A percentile compares a stretch with the other conserved stretches of the same genome.
phyloP scores from a whole-genome alignment of 2,329 filamentous ascomycete genomes.

The Emergomyces africanus region DNA sequence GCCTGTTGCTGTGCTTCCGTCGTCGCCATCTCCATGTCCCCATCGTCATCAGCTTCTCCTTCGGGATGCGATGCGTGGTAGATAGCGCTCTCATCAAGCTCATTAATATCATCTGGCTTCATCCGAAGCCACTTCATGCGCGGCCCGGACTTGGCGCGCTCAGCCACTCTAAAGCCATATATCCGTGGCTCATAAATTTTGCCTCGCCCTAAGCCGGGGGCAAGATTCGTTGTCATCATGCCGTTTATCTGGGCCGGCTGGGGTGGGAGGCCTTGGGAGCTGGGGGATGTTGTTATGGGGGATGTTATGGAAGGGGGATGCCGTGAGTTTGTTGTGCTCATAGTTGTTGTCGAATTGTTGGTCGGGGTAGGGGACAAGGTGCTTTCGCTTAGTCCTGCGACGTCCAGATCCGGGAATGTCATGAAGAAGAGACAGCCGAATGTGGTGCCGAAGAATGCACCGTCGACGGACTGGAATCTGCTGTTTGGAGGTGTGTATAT shows the following conservation, averaged over 20 bases:
- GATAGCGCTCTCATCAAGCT: constrained; percentile 59
- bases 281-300: constrained; percentile 8
- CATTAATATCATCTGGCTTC: constrained; percentile 64
- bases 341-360: constrained; percentile 6
- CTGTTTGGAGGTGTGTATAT: constrained; percentile 97
- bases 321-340: constrained; percentile 18
- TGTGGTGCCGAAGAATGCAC: constrained; percentile 94
- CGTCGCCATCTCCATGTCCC: constrained; percentile 28
- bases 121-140: constrained; percentile 94
- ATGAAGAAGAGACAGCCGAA: constrained; percentile 97
- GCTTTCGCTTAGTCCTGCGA: constrained; percentile 52
- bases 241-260: constrained; percentile 61
- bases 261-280: constrained; percentile 25
- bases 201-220: constrained; percentile 66
- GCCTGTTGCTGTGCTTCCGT: constrained; percentile 21
- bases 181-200: constrained; percentile 92
- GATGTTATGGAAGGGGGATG: constrained; percentile 15
- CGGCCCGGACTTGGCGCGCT: constrained; percentile 77
- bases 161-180: constrained; percentile 91
- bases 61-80: constrained; percentile 23
- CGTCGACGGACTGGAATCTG: constrained; percentile 92
- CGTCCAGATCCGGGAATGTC: constrained; percentile 92
- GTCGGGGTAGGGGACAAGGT: constrained; percentile 17
- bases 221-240: constrained; percentile 73
- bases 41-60: constrained; percentile 20